Evolutionary conservation across 495 filamentous ascomycete genomes (phyloP).

Genomic region (Neurospora africana): DNA sequence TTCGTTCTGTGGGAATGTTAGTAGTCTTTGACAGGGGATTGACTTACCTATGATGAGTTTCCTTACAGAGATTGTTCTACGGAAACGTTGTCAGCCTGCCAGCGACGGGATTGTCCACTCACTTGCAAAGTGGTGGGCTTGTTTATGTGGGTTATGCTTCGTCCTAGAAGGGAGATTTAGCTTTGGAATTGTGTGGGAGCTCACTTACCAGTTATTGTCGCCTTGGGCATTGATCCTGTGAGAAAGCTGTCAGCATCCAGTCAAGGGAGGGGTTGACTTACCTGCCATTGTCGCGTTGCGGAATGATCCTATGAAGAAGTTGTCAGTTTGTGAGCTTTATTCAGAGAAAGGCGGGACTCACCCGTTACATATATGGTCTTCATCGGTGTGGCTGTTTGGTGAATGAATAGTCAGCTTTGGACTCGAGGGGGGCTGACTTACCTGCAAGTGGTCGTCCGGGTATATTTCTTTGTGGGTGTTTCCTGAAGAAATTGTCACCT

Average conservation of each 20-base stretch:
- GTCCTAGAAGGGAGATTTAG: background rate
- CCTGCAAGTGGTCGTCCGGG: background rate
- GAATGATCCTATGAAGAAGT: background rate
- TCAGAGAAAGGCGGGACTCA: background rate
- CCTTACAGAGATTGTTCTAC: background rate
- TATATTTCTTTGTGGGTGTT: background rate
- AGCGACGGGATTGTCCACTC: background rate
- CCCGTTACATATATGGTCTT: background rate
- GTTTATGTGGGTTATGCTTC: background rate
- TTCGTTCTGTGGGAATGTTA: background rate
- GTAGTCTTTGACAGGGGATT: background rate
- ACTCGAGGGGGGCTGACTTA: background rate
- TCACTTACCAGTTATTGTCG: background rate
- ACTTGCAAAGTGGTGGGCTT: background rate
- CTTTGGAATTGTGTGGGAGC: background rate
- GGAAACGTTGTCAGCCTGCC: background rate
- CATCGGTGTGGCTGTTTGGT: background rate
- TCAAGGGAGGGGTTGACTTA: background rate
- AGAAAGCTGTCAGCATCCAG: background rate
- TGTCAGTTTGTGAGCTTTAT: background rate
- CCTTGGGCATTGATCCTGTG: background rate
- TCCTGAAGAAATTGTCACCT: background rate
- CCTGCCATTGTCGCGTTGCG: background rate
- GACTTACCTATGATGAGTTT: background rate
- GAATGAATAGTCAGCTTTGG: background rate